These are phyloP conservation scores for Dactylonectria macrodidyma DNA, from an alignment of 2,329 filamentous ascomycete species.

Conservation along the genomic window DNA sequence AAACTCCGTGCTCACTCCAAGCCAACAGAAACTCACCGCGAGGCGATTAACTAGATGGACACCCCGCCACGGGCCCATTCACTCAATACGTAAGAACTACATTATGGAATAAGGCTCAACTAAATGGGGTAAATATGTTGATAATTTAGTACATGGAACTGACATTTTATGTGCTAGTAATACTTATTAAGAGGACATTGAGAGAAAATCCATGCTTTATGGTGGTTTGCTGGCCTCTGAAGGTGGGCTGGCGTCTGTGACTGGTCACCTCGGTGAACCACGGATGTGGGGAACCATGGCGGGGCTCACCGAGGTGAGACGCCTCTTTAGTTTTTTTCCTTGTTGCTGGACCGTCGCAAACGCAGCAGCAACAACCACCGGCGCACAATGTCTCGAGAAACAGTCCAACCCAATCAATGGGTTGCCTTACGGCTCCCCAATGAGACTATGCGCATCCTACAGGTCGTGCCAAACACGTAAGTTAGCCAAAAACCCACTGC, in stretches of 20 bases:
- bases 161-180: no score
- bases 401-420: slow-evolving; percentile 71
- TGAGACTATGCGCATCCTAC: slow-evolving; percentile 69
- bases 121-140: no score
- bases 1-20: no score
- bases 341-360: slow-evolving; percentile 33
- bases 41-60: no score
- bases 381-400: slow-evolving; percentile 50
- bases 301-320: slow-evolving; percentile 52
- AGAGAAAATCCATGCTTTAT: no score
- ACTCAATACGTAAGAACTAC: no score
- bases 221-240: neutral
- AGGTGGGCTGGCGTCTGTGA: neutral
- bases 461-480: slow-evolving; percentile 74
- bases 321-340: slow-evolving; percentile 46
- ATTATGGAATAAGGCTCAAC: no score
- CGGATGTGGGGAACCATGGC: slow-evolving; percentile 35
- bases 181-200: no score
- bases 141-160: no score
- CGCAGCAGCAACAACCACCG: slow-evolving; percentile 26
- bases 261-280: slow-evolving; percentile 34
- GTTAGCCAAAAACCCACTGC: slow-evolving; percentile 32
- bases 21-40: no score
- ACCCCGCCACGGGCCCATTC: no score
- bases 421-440: slow-evolving; percentile 72